Percentiles rank a stretch among this genome's conserved stretches.
phyloP scores from a whole-genome alignment of 768 basidiomycete species.

The Neoboletus magnificus region DNA sequence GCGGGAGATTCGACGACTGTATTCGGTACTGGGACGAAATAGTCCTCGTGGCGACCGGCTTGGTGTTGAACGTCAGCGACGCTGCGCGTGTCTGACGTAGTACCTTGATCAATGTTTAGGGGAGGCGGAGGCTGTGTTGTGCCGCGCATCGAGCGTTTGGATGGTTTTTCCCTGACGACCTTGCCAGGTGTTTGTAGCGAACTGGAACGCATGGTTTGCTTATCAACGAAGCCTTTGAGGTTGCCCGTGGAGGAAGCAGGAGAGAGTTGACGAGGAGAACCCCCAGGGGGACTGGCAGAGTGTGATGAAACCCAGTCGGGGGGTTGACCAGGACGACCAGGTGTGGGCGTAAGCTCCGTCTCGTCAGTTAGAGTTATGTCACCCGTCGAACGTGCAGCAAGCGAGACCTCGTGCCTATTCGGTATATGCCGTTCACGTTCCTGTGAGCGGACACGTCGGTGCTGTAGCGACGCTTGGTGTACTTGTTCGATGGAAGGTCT shows the following conservation, averaged over 20 bases:
- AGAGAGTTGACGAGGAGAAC: conserved; percentile 22
- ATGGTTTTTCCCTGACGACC: conserved; percentile 12
- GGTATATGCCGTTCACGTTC: conserved; percentile 27
- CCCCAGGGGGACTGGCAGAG: conserved; percentile 8
- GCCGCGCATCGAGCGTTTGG: conserved; percentile 26
- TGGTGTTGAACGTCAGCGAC: conserved; percentile 12
- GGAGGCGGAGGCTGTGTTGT: conserved; percentile 30
- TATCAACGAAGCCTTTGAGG: conserved; percentile 27
- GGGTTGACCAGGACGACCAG: conserved; percentile 6
- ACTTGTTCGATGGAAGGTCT: conserved; percentile 17
- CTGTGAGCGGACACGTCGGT: conserved; percentile 31
- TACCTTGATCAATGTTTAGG: conserved; percentile 22
- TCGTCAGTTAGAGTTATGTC: conserved; percentile 25
- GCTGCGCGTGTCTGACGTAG: conserved; percentile 6
- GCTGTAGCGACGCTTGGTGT: conserved; percentile 18
- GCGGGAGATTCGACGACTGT: conserved; percentile 25
- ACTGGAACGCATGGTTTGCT: conserved; percentile 4
- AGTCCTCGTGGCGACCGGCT: conserved; percentile 22
- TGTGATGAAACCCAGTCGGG: conserved; percentile 17
- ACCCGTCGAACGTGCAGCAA: conserved; percentile 30
- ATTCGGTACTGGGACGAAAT: not conserved
- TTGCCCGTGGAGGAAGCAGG: conserved; percentile 34
- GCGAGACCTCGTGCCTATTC: conserved; percentile 33
- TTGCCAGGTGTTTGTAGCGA: not conserved
- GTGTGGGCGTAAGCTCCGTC: conserved; percentile 28